A percentile compares a stretch with the other conserved stretches of the same genome.
Evolutionary conservation across 495 filamentous ascomycete species (phyloP).

Genomic region (Talaromyces nanjingensis): DNA sequence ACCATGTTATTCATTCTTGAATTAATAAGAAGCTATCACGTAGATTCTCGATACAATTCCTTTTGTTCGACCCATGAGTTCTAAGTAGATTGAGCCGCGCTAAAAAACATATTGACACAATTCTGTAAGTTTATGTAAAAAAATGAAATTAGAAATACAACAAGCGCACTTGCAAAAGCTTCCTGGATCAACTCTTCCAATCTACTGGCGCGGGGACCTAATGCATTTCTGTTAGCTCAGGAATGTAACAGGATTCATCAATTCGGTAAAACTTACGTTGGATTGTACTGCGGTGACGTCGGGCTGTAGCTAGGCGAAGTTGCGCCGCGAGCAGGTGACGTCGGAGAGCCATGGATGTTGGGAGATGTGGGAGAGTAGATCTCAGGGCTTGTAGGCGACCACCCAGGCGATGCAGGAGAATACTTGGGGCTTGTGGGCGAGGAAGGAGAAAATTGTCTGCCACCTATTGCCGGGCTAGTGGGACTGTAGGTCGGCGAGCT

Average conservation of each 20-base stretch:
- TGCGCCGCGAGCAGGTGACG: slow-evolving; percentile 38
- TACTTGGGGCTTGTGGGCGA: slow-evolving; percentile 32
- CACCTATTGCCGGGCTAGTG: slow-evolving; percentile 54
- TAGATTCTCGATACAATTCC: background rate
- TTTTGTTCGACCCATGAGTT: background rate
- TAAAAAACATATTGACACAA: slow-evolving; percentile 36
- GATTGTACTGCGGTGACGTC: slow-evolving; percentile 43
- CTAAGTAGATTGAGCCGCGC: background rate
- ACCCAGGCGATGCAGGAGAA: slow-evolving; percentile 59
- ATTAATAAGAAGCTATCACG: background rate
- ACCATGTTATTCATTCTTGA: background rate
- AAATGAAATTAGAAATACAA: slow-evolving; percentile 36
- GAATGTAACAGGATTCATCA: background rate
- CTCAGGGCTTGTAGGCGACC: slow-evolving; percentile 61
- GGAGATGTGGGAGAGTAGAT: slow-evolving; percentile 75
- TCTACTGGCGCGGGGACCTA: slow-evolving; percentile 47
- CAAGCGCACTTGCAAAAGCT: slow-evolving; percentile 10
- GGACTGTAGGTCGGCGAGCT: slow-evolving; percentile 61
- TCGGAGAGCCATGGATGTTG: slow-evolving; percentile 55
- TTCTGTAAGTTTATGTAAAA: slow-evolving; percentile 29
- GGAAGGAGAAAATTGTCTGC: slow-evolving; percentile 38
- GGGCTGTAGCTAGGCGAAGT: slow-evolving; percentile 53
- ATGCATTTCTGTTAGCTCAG: slow-evolving; percentile 7
- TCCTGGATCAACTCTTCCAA: slow-evolving; percentile 1
- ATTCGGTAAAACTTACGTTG: slow-evolving; percentile 28